A percentile compares a stretch with the other conserved stretches of the same genome.
Conservation (phyloP, 2,329 filamentous ascomycete species). For the Fusarium sp. region DNA sequence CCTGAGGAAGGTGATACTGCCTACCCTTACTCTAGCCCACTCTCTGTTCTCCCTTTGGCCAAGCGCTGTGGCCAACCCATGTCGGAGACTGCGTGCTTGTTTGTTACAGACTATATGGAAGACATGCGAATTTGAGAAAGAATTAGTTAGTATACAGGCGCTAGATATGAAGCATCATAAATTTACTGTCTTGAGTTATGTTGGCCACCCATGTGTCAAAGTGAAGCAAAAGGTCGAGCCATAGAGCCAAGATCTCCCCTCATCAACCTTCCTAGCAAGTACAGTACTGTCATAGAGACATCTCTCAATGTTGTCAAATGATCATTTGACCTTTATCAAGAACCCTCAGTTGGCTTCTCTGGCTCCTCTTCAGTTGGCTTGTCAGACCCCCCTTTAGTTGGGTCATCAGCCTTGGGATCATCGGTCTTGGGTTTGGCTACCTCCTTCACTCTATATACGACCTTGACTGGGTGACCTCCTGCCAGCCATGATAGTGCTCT, state of each 20-base stretch:
- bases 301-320: background rate
- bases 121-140: no score
- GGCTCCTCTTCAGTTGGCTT: background rate
- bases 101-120: no score
- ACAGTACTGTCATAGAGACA: background rate
- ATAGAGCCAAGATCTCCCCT: background rate
- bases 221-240: background rate
- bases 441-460: background rate
- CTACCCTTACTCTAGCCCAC: no score
- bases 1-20: no score
- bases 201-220: background rate
- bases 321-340: background rate
- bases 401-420: background rate
- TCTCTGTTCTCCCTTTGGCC: no score
- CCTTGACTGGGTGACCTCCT: background rate
- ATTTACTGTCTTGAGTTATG: background rate
- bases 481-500: background rate
- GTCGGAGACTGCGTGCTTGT: no score
- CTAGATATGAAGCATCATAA: background rate
- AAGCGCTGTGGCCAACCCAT: no score
- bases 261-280: background rate
- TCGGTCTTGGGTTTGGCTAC: background rate
- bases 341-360: background rate
- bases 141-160: background rate
- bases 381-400: background rate